phyloP scores from a whole-genome alignment of 140 eudicot genomes.

The Erigeron philadelphicus region DNA sequence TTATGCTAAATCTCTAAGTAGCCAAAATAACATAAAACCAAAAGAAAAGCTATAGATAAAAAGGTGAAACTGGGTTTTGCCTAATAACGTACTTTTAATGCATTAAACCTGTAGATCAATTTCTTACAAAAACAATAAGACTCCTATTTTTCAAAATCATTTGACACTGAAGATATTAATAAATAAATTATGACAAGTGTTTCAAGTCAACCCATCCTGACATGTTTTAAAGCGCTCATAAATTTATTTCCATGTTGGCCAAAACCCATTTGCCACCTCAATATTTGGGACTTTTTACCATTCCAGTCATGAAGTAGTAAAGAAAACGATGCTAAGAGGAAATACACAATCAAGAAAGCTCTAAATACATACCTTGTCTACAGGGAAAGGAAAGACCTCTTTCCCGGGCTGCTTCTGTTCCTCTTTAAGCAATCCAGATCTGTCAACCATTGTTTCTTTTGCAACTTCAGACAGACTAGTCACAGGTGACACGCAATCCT shows the following conservation, averaged over 20 bases:
- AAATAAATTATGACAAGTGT: not conserved
- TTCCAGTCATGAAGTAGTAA: too few relatives aligned
- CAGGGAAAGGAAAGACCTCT: slow-evolving; percentile 15
- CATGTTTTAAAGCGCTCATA: not conserved
- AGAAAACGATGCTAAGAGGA: not conserved
- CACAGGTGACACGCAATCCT: slow-evolving; percentile 4
- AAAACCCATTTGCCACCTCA: not conserved
- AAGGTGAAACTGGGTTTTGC: too few relatives aligned
- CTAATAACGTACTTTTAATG: too few relatives aligned
- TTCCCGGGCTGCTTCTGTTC: slow-evolving; percentile 28
- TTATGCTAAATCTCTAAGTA: too few relatives aligned
- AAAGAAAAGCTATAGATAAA: too few relatives aligned
- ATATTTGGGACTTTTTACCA: not conserved
- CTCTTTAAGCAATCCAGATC: slow-evolving; percentile 33
- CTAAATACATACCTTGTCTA: slow-evolving; percentile 35
- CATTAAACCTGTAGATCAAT: too few relatives aligned
- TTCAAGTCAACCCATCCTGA: not conserved
- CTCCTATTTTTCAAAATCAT: not conserved
- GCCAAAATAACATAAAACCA: too few relatives aligned
- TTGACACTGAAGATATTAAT: not conserved
- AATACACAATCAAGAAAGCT: not conserved
- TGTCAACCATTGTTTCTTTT: slow-evolving; percentile 16
- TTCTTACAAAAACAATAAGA: too few relatives aligned
- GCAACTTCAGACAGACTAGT: slow-evolving; percentile 16
- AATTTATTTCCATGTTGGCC: not conserved